A percentile compares a stretch with the other conserved stretches of the same genome.
Conservation (phyloP, 495 filamentous ascomycete species). For the Bathelium albidoporum region DNA sequence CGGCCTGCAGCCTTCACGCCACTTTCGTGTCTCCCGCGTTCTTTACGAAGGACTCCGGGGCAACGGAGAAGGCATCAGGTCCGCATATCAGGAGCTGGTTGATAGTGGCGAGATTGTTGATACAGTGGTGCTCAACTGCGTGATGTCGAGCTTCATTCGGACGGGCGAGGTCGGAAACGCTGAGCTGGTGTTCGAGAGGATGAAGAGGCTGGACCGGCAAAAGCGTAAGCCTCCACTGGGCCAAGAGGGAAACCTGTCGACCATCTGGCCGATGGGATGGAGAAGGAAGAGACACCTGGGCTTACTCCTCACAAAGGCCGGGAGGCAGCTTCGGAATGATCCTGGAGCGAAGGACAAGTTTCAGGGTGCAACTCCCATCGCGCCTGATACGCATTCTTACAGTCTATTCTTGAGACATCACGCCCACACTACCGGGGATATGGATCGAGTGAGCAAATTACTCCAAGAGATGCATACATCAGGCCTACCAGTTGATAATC, state of each 20-base stretch:
- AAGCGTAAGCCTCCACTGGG: slow-evolving; percentile 17
- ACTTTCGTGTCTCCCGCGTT: slow-evolving; percentile 69
- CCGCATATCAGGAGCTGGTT: slow-evolving; percentile 66
- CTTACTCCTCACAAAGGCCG: slow-evolving; percentile 31
- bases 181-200: slow-evolving; percentile 67
- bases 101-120: slow-evolving; percentile 77
- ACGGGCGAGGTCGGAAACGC: slow-evolving; percentile 62
- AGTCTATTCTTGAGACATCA: slow-evolving; percentile 47
- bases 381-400: slow-evolving; percentile 56
- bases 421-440: slow-evolving; percentile 43
- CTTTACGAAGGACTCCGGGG: slow-evolving; percentile 64
- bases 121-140: slow-evolving; percentile 72
- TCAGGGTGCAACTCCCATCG: slow-evolving; percentile 44
- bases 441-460: slow-evolving; percentile 44
- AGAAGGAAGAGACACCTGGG: slow-evolving; percentile 26
- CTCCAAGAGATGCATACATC: slow-evolving; percentile 50
- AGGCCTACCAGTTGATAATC: slow-evolving; percentile 9
- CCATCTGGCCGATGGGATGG: slow-evolving; percentile 32
- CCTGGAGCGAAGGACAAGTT: slow-evolving; percentile 39
- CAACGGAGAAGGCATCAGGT: slow-evolving; percentile 58
- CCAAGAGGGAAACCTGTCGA: background rate
- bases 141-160: slow-evolving; percentile 67
- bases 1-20: slow-evolving; percentile 54
- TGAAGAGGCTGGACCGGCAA: slow-evolving; percentile 48
- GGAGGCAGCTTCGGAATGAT: slow-evolving; percentile 47